phyloP scores from a whole-genome alignment of 352 stramenopile species.

The Globisporangium uncinulatum region DNA sequence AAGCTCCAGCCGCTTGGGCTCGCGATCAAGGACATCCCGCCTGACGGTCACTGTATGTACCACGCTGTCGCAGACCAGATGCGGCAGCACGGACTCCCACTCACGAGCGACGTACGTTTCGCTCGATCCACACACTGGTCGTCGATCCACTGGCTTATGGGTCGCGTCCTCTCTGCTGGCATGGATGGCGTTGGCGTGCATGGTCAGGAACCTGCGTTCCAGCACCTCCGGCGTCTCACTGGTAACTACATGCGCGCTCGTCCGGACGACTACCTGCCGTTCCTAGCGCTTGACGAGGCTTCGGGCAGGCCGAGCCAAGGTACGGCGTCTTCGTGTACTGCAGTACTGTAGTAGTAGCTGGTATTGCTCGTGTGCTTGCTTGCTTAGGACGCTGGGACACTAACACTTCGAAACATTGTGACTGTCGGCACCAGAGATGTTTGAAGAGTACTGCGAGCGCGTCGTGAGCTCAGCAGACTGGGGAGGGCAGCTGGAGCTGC shows the following conservation, averaged over 20 bases:
- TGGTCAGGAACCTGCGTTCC: constrained; percentile 34
- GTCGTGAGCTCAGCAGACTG: constrained; percentile 92
- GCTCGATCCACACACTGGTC: neutral
- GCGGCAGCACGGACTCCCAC: constrained; percentile 36
- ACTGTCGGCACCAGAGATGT: constrained; percentile 39
- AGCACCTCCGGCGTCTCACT: constrained; percentile 64
- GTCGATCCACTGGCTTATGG: neutral
- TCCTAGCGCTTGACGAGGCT: constrained; percentile 73
- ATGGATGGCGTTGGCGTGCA: neutral
- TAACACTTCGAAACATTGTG: neutral
- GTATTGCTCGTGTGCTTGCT: neutral
- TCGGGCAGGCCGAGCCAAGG: constrained; percentile 25
- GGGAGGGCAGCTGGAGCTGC: constrained; percentile 96
- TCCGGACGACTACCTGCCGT: constrained; percentile 90
- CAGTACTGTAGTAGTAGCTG: too few relatives aligned
- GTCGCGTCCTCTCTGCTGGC: neutral
- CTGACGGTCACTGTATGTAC: constrained; percentile 98
- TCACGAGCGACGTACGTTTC: constrained; percentile 10
- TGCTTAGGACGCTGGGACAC: neutral
- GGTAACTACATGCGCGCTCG: constrained; percentile 79
- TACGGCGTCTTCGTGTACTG: constrained; percentile 6
- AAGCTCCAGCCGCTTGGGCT: constrained; percentile 53
- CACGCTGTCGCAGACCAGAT: constrained; percentile 92
- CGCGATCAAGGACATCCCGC: constrained; percentile 91
- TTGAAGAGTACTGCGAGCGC: constrained; percentile 90